Evolutionary conservation across 306 rosid species (phyloP), one percentile per base, ranked within the genome.

Genomic region (Vicia sativa): DNA sequence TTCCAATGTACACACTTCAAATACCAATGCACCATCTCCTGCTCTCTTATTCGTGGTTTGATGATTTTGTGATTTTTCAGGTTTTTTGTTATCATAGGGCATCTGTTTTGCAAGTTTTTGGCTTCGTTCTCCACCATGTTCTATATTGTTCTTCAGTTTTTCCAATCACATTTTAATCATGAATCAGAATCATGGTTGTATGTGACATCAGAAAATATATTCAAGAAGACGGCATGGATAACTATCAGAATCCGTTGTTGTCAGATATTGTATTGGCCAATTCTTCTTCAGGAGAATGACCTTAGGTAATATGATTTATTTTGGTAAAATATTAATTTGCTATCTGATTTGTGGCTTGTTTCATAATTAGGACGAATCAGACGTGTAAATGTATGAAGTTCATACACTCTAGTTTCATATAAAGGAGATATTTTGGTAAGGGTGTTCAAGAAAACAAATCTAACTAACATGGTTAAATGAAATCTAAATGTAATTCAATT

Each of bases 181-280:
- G 57, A 66, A 70, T 82, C 86, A 44, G 80, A 80, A 81, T 85
- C 92, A 11, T 86, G 91, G 96, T 41, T 81, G 14, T 62, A 67
- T 75, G 52, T 67, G 74, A 77, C 79, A 69, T 77, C 65, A n/a
- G 69, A 80, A 41, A 82, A 77, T 39, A 59, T 86, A 46, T 85
- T 88, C 75, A 78, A 77, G 68, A 74, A 46, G 43, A 82, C 83
- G 43, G 64, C 95, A 55, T 82, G 88, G 82, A 81, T 78, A 74
- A 88, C 83, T 69, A 78, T 83, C 45, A 80, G 53, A 76, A 85
- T 86, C 57, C 95, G 89, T 25, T 77, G 92, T 64, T 81, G 89
- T 80, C 97, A 90, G 79, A 88, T 93, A 55, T 84, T 90, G 77
- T 88, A 90, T 79, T 93, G 98, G 97, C 97, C 97, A 65, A 74